Conservation (phyloP, 257 asterid genomes). For the Ilex aquifolium region DNA sequence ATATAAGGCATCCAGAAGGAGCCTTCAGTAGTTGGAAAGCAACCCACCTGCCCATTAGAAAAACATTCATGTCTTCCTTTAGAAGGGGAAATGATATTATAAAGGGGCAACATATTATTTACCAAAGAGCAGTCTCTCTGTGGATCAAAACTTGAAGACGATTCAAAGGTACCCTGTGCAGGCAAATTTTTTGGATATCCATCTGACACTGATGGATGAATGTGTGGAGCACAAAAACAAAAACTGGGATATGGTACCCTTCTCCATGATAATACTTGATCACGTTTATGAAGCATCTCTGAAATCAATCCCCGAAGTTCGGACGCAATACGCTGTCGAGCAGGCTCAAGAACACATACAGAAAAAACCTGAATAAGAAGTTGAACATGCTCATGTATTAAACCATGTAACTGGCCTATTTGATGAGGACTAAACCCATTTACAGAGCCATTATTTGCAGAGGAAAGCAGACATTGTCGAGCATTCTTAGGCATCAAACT, state of each 20-base stretch:
- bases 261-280: slow-evolving; percentile 57
- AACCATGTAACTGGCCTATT: slow-evolving; percentile 85
- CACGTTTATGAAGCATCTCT: slow-evolving; percentile 49
- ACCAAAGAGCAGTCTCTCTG: slow-evolving; percentile 25
- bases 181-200: slow-evolving; percentile 33
- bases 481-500: slow-evolving; percentile 26
- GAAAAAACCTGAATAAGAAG: slow-evolving; percentile 88
- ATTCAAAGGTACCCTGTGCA: slow-evolving; percentile 24
- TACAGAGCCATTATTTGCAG: slow-evolving; percentile 45
- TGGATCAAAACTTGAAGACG: slow-evolving; percentile 16
- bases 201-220: slow-evolving; percentile 58
- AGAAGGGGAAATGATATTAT: slow-evolving; percentile 25
- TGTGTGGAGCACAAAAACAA: slow-evolving; percentile 66
- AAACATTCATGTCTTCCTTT: slow-evolving; percentile 23
- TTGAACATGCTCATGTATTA: slow-evolving; percentile 92
- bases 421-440: slow-evolving; percentile 82
- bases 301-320: slow-evolving; percentile 58
- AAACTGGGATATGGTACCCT: slow-evolving; percentile 63
- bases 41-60: slow-evolving; percentile 26
- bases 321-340: slow-evolving; percentile 52
- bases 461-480: slow-evolving; percentile 29
- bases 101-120: slow-evolving; percentile 27
- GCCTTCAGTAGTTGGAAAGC: slow-evolving; percentile 29
- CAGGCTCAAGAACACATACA: slow-evolving; percentile 74
- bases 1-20: slow-evolving; percentile 60